Base-by-base conservation (phyloP, 306 rosid species). In the Cicer yamashitae region DNA sequence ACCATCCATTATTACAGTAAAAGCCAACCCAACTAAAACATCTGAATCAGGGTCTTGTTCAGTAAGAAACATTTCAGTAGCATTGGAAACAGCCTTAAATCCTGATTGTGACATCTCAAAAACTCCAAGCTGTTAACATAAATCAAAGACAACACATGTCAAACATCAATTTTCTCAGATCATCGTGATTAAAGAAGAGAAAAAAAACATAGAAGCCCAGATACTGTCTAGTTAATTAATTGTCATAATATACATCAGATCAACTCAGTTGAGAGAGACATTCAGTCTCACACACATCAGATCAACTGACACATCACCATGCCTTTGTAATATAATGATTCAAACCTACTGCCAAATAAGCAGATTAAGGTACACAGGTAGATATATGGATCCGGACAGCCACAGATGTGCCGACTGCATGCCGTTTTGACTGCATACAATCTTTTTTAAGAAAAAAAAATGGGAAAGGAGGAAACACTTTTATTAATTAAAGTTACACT, bases 1-100 rank as follows among this genome's bases (percentile, higher is more conserved):
- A 43, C 96, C 97, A 86, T 94, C 98, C 96, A 94, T 90, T 70
- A 88, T 73, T 39, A 87, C 98, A 47, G 98, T 91, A 86, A 90
- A 86, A 43, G 98, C 97, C 61, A 85, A 65, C 22, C 98, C 98
- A 22, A 96, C 91, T 73, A 90, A 83, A 83, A 70, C 30, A 22
- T 90, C 89, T n/a, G 98, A 94, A 74, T 85, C 88, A 3, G 83
- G 64, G 78, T 77, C 56, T 70, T 91, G 93, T 62, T 91, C 91
- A 51, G 93, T 88, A 77, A 92, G 77, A 82, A 90, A 94, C 82
- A 94, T 90, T 83, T 79, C 91, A 70, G 91, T 86, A 15, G 97
- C 89, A 84, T 91, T 94, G 51, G 83, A 76, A 81, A 90, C 91
- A 69, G 84, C 87, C 86, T 81, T 84, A 44, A 94, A 74, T 67